Evolutionary conservation across 2,329 filamentous ascomycete species (phyloP).

Genomic region (Alternaria atra): DNA sequence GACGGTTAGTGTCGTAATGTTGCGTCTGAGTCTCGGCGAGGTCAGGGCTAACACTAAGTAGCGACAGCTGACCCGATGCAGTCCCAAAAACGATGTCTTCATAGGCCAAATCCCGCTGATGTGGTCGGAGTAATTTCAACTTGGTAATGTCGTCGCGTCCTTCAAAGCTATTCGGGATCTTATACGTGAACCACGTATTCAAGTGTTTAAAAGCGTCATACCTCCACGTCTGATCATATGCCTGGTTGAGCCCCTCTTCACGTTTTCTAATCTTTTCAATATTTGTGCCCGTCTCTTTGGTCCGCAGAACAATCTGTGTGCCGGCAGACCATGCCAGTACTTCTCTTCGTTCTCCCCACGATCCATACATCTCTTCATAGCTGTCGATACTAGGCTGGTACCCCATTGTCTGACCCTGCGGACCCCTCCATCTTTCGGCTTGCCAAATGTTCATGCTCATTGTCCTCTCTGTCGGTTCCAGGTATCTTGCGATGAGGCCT

Average conservation of each 20-base stretch:
- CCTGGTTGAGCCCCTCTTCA: constrained; percentile 5
- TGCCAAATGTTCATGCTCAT: constrained; percentile 47
- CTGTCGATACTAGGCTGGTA: constrained; percentile 68
- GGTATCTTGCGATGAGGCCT: constrained; percentile 64
- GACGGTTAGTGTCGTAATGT: constrained; percentile 55
- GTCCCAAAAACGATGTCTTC: constrained; percentile 65
- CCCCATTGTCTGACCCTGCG: constrained; percentile 63
- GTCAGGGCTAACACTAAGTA: constrained; percentile 33
- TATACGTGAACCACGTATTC: constrained; percentile 62
- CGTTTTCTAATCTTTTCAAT: constrained; percentile 34
- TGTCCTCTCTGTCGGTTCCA: constrained; percentile 55
- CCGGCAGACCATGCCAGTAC: constrained; percentile 69
- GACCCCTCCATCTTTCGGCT: constrained; percentile 51
- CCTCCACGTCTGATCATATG: constrained; percentile 30
- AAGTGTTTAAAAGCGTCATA: constrained; percentile 46
- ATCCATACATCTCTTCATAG: constrained; percentile 60
- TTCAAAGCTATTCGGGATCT: constrained; percentile 60
- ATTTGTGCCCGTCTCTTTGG: constrained; percentile 54
- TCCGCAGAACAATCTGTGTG: constrained; percentile 62
- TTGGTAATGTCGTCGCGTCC: constrained; percentile 68
- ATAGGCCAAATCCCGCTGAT: constrained; percentile 47
- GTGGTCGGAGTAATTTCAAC: constrained; percentile 61
- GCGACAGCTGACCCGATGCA: constrained; percentile 62
- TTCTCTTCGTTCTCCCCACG: constrained; percentile 59
- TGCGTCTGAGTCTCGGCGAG: constrained; percentile 22